phyloP scores from a whole-genome alignment of 352 stramenopile species.

The Paralagenidium karlingii region DNA sequence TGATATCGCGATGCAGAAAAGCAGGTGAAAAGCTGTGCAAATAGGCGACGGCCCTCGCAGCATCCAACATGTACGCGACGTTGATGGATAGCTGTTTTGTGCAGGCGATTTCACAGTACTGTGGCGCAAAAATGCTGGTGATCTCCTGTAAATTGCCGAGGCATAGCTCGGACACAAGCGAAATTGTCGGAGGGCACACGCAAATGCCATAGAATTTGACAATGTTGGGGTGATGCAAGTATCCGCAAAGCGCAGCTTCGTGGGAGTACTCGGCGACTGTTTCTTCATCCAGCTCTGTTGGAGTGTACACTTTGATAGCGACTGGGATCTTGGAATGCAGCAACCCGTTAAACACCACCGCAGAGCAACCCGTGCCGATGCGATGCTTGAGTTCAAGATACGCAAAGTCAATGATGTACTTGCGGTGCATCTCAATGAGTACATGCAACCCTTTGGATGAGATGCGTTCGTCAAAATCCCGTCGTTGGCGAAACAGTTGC shows the following conservation, averaged over 20 bases:
- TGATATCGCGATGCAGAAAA: constrained; percentile 64
- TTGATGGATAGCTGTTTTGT: constrained; percentile 38
- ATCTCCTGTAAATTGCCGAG: constrained; percentile 40
- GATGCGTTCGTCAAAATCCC: constrained; percentile 7
- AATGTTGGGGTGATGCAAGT: constrained; percentile 41
- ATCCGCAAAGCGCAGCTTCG: constrained; percentile 28
- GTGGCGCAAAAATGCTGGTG: constrained; percentile 3
- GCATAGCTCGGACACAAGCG: constrained; percentile 61
- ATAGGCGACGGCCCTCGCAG: constrained; percentile 42
- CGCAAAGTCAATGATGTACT: constrained; percentile 67
- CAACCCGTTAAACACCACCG: constrained; percentile 30
- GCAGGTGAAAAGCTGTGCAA: constrained; percentile 60
- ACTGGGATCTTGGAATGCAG: constrained; percentile 18
- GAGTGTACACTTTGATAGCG: constrained; percentile 52
- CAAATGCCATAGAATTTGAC: constrained; percentile 33
- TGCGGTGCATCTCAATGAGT: constrained; percentile 56
- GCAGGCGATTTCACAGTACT: neutral
- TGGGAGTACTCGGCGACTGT: constrained; percentile 39
- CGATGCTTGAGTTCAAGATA: constrained; percentile 37
- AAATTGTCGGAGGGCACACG: constrained; percentile 59
- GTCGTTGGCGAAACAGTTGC: constrained; percentile 1
- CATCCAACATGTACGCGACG: constrained; percentile 55
- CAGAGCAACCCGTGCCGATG: constrained; percentile 30
- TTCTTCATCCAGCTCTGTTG: constrained; percentile 30
- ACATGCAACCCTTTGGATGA: constrained; percentile 36